Conservation (phyloP, 1,284 basidiomycete species). For the Cutaneotrichosporon sp. region DNA sequence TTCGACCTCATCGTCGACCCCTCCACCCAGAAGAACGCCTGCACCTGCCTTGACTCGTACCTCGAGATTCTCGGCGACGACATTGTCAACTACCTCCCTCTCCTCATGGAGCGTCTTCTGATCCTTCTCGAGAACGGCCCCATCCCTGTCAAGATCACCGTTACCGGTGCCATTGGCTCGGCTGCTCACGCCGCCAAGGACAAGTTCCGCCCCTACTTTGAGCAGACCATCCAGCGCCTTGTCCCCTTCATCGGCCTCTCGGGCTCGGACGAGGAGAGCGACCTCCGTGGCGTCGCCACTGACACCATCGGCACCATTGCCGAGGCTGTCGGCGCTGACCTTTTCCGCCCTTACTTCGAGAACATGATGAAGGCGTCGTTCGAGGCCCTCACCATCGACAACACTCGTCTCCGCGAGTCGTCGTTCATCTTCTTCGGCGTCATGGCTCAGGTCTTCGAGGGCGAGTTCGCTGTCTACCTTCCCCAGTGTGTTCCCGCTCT, state of each 20-base stretch:
- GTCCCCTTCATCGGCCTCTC: slow-evolving; percentile 80
- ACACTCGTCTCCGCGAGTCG: slow-evolving; percentile 86
- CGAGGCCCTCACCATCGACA: slow-evolving; percentile 80
- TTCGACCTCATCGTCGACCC: slow-evolving; percentile 87
- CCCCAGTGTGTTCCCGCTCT: slow-evolving; percentile 83
- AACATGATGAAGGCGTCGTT: slow-evolving; percentile 96
- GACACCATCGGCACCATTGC: slow-evolving; percentile 98
- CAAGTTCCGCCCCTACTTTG: slow-evolving; percentile 92
- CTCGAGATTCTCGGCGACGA: slow-evolving; percentile 91
- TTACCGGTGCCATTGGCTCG: slow-evolving; percentile 96
- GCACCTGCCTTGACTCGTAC: slow-evolving; percentile 93
- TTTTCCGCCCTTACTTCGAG: slow-evolving; percentile 92
- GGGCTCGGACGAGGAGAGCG: slow-evolving; percentile 68
- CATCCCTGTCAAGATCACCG: slow-evolving; percentile 84
- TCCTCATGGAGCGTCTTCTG: slow-evolving; percentile 94
- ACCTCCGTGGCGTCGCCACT: slow-evolving; percentile 96
- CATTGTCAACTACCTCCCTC: slow-evolving; percentile 81
- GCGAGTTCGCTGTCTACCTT: slow-evolving; percentile 88
- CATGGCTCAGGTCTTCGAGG: slow-evolving; percentile 93
- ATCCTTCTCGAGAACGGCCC: slow-evolving; percentile 85
- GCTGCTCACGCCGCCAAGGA: slow-evolving; percentile 97
- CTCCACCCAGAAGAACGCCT: slow-evolving; percentile 85
- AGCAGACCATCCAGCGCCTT: slow-evolving; percentile 84
- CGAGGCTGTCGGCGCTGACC: slow-evolving; percentile 91
- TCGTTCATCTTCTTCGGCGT: slow-evolving; percentile 98